phyloP scores from a whole-genome alignment of 495 filamentous ascomycete genomes.

The Hamigera avellanea region DNA sequence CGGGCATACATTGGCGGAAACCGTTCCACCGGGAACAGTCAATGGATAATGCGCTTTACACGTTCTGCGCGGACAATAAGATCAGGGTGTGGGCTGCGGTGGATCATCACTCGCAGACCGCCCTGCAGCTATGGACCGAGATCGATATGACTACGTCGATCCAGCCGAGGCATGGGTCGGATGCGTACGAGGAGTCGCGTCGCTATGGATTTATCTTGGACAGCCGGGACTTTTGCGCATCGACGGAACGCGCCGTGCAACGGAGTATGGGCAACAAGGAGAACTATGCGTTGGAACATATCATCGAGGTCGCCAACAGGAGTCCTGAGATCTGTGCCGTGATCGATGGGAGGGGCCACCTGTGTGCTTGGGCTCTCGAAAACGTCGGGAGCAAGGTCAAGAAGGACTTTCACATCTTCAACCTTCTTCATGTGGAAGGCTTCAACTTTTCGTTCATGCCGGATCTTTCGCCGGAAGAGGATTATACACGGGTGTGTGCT shows the following conservation, averaged over 20 bases:
- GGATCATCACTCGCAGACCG: slow-evolving; percentile 59
- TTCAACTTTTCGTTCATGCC: slow-evolving; percentile 54
- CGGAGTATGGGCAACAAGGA: slow-evolving; percentile 46
- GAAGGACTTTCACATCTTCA: slow-evolving; percentile 65
- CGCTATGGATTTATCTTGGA: slow-evolving; percentile 79
- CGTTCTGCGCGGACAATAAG: slow-evolving; percentile 73
- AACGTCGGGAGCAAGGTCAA: slow-evolving; percentile 68
- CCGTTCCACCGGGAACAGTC: slow-evolving; percentile 66
- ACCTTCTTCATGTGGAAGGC: slow-evolving; percentile 71
- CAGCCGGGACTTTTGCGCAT: slow-evolving; percentile 64
- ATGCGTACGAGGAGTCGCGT: slow-evolving; percentile 19
- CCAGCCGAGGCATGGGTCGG: slow-evolving; percentile 39
- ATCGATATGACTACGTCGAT: slow-evolving; percentile 71
- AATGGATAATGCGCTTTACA: slow-evolving; percentile 85
- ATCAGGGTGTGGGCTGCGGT: slow-evolving; percentile 75
- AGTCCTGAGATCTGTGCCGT: slow-evolving; percentile 82
- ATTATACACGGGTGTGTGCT: slow-evolving; percentile 60
- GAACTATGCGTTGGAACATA: slow-evolving; percentile 63
- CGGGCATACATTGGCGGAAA: slow-evolving; percentile 72
- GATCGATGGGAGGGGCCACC: slow-evolving; percentile 70
- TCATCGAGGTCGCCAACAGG: slow-evolving; percentile 76
- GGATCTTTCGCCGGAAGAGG: slow-evolving; percentile 26
- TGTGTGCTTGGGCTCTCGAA: slow-evolving; percentile 93
- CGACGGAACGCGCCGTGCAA: slow-evolving; percentile 66
- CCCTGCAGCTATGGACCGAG: slow-evolving; percentile 69